Evolutionary conservation across 805 yeast genomes (phyloP), one percentile per base, ranked within the genome.

Genomic region (Metschnikowia lochheadii): DNA sequence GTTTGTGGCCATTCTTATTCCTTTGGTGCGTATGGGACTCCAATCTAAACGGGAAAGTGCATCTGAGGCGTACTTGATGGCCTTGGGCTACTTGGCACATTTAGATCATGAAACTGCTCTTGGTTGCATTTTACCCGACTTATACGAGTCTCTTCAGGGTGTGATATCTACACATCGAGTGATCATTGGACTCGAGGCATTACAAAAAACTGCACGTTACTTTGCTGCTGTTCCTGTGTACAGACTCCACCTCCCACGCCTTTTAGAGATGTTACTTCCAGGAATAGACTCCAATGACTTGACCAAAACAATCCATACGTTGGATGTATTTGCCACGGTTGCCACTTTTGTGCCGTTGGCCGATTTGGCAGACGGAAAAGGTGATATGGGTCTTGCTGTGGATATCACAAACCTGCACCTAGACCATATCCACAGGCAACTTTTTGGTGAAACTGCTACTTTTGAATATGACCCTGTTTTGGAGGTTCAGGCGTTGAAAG

Each of bases 251-350:
- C 70, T 89, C 11, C 81, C 95, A 0, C 80, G 95, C 48, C 71
- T 94, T 14, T 63, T 91, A 37, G 79, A 83, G 26, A 75, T 89
- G 65, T 70, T 84, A 2, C 64, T 90, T 6, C 87, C 90, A 0
- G 96, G 94, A 31, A 82, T 94, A 29, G 98, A 94, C 63, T 80
- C 91, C 0, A 94, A 91, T 63, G 99, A 94, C 65, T 75, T 89
- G 44, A 76, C 74, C 13, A 81, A 91, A 62, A 84, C 96, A 0
- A 74, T 83, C 14, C 77, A 81, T 46, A 79, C 96, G 0, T 68
- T 91, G 38, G 79, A 83, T 51, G 77, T 87, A 17, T 77, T 94
- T 49, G 85, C 88, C 10, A 75, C 88, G 0, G 79, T 85, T 21
- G 84, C 89, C 0, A 73, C 85, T 6, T 85, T 83, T 49, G 79